Evolutionary conservation across 306 rosid species (phyloP).

Genomic region (Corylus americana): DNA sequence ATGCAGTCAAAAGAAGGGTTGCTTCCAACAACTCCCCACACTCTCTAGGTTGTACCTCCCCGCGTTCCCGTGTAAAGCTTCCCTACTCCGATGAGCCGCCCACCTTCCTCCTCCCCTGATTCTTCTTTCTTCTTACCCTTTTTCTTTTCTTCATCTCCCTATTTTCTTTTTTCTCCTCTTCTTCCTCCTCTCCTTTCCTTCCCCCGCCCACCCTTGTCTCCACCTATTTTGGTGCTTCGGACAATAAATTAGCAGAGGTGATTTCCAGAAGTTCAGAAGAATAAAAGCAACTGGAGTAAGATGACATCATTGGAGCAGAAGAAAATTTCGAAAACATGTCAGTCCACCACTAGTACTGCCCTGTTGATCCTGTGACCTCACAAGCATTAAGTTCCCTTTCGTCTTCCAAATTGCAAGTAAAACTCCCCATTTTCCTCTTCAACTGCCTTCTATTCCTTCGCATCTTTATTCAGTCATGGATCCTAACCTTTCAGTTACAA

Average conservation of each 20-base stretch:
- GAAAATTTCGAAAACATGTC: not conserved
- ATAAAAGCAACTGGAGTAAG: constrained; percentile 24
- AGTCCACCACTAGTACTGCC: not conserved
- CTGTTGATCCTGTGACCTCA: not conserved
- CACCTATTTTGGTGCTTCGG: constrained; percentile 49
- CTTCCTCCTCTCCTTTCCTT: too few relatives aligned
- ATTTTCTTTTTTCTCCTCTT: too few relatives aligned
- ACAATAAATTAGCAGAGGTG: constrained; percentile 51
- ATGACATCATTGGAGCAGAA: constrained; percentile 7
- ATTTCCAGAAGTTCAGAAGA: constrained; percentile 50
- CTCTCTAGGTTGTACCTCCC: too few relatives aligned
- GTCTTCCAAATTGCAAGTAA: not conserved
- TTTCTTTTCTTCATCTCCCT: too few relatives aligned
- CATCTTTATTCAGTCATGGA: constrained; percentile 2
- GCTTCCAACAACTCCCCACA: too few relatives aligned
- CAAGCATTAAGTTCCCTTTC: not conserved
- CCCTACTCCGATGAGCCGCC: too few relatives aligned
- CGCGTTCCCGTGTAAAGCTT: too few relatives aligned
- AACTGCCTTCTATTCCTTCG: not conserved
- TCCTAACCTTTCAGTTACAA: not conserved
- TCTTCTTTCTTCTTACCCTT: too few relatives aligned
- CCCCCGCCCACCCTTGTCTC: constrained; percentile 4
- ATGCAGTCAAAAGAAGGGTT: too few relatives aligned
- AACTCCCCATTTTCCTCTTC: not conserved
- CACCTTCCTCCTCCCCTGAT: too few relatives aligned